A percentile compares a stretch with the other conserved stretches of the same genome.
phyloP scores from a whole-genome alignment of 2,329 filamentous ascomycete species.

The Colletotrichum ledebouriae region DNA sequence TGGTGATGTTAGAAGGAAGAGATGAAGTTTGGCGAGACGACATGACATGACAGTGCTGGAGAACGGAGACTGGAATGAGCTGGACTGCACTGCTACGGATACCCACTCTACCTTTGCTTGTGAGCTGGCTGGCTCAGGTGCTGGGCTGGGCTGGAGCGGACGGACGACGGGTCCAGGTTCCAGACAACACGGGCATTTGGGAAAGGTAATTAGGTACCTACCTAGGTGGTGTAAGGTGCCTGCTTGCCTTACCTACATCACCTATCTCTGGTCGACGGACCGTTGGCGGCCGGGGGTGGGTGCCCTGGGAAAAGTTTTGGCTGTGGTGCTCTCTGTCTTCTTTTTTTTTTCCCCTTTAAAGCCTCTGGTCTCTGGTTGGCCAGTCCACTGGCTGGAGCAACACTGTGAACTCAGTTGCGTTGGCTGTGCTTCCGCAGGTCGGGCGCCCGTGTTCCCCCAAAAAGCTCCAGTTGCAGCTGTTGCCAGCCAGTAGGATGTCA shows the following conservation, averaged over 20 bases:
- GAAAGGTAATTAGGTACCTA: too few species aligned
- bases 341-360: background rate
- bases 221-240: too few species aligned
- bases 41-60: background rate
- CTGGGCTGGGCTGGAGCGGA: constrained; percentile 1
- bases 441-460: constrained; percentile 28
- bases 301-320: background rate
- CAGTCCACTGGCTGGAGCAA: background rate
- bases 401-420: constrained; percentile 5
- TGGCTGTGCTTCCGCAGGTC: constrained; percentile 33
- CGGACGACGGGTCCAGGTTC: constrained; percentile 23
- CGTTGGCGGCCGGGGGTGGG: constrained; percentile 1
- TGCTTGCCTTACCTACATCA: too few species aligned
- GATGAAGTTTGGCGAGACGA: constrained; percentile 40
- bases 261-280: background rate
- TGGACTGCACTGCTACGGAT: background rate
- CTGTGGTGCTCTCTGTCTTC: constrained; percentile 17
- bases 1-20: constrained; percentile 43
- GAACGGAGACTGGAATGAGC: background rate
- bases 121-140: background rate
- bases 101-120: background rate
- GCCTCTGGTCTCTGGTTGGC: background rate
- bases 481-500: constrained; percentile 35
- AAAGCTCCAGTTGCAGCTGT: background rate
- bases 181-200: background rate